Evolutionary conservation across 2,329 filamentous ascomycete genomes (phyloP).

Genomic region (Chaetomiaceae sp.): DNA sequence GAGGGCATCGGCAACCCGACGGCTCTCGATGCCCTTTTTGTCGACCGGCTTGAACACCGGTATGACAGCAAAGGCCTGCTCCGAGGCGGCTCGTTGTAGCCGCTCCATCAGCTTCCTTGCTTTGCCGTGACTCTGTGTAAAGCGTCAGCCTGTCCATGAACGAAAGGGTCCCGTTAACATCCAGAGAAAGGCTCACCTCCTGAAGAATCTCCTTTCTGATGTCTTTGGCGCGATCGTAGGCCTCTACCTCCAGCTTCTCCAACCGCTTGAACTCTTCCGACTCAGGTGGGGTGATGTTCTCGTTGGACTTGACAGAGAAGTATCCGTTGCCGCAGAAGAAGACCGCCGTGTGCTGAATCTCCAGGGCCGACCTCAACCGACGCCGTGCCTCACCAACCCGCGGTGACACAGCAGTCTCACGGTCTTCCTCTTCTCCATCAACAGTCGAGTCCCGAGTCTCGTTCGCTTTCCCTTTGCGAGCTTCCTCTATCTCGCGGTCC

Average conservation of each 20-base stretch:
- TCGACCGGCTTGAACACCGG: conserved; percentile 53
- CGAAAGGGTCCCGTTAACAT: not conserved
- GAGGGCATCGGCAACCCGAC: conserved; percentile 60
- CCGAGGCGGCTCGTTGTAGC: conserved; percentile 50
- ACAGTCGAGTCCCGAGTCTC: conserved; percentile 23
- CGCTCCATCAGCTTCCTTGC: conserved; percentile 60
- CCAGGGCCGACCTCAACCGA: conserved; percentile 67
- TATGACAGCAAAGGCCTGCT: conserved; percentile 57
- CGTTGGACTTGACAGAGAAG: conserved; percentile 75
- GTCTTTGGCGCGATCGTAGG: conserved; percentile 73
- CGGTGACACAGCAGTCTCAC: conserved; percentile 30
- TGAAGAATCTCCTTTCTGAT: conserved; percentile 76
- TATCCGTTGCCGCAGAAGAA: conserved; percentile 84
- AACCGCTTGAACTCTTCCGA: conserved; percentile 63
- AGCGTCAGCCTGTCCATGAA: conserved; percentile 3
- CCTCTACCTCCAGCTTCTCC: conserved; percentile 65
- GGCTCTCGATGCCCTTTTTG: conserved; percentile 67
- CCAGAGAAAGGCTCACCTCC: conserved; percentile 32
- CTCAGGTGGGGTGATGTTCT: conserved; percentile 57
- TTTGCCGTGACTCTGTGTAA: conserved; percentile 39
- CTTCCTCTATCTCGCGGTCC: conserved; percentile 42
- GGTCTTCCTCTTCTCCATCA: conserved; percentile 34
- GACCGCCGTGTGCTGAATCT: conserved; percentile 73
- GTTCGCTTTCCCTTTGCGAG: conserved; percentile 27
- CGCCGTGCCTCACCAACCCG: conserved; percentile 57